Conservation (phyloP, 1,139 yeast species). For the Zygotorulaspora mrakii region DNA sequence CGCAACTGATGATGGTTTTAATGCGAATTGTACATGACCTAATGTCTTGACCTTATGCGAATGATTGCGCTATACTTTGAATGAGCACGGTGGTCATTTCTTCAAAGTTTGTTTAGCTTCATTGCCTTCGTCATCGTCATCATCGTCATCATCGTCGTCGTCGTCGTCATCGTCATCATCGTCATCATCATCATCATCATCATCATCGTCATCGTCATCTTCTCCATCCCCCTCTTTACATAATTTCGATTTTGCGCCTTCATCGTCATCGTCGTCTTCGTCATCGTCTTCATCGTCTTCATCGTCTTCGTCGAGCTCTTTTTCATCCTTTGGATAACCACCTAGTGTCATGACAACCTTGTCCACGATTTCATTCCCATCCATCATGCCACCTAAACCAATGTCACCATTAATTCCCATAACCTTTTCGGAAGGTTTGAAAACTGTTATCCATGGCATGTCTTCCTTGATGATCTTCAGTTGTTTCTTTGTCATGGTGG, state of each 20-base stretch:
- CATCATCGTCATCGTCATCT: slow-evolving; percentile 42
- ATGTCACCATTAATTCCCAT: slow-evolving; percentile 88
- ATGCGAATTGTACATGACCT: too few species aligned
- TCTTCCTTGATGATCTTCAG: slow-evolving; percentile 56
- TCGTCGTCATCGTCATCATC: slow-evolving; percentile 44
- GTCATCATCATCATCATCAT: slow-evolving; percentile 45
- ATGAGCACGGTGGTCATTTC: slow-evolving; percentile 3
- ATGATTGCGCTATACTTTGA: background rate
- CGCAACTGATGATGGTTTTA: too few species aligned
- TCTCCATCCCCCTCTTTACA: slow-evolving; percentile 44
- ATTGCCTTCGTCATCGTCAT: slow-evolving; percentile 34
- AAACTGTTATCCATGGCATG: slow-evolving; percentile 70
- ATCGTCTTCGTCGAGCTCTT: slow-evolving; percentile 68
- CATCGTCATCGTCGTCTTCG: slow-evolving; percentile 42
- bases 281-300: slow-evolving; percentile 50
- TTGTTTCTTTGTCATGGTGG: slow-evolving; percentile 87
- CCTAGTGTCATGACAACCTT: slow-evolving; percentile 78
- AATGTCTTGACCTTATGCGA: background rate
- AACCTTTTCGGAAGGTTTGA: slow-evolving; percentile 91
- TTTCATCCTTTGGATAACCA: slow-evolving; percentile 86
- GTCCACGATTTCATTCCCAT: slow-evolving; percentile 86
- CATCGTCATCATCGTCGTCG: slow-evolving; percentile 41
- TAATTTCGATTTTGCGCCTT: slow-evolving; percentile 38
- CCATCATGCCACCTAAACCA: slow-evolving; percentile 97
- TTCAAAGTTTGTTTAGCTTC: slow-evolving; percentile 28